Conservation (phyloP, 306 rosid genomes). For the Lathyrus sativus region DNA sequence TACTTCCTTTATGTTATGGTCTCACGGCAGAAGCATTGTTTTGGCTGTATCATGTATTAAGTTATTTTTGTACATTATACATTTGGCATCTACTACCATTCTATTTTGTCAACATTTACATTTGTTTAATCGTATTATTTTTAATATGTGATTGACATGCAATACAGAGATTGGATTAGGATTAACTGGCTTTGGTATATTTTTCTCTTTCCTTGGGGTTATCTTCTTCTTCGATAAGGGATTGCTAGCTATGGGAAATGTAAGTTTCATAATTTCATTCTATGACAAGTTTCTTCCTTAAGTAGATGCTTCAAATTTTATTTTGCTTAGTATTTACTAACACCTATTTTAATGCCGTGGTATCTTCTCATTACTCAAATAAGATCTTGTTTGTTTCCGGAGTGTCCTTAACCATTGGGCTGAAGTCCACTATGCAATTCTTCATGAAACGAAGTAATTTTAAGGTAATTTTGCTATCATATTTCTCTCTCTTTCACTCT, state of each 20-base stretch:
- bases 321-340: conserved; percentile 22
- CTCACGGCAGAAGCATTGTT: conserved; percentile 26
- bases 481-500: conserved; percentile 25
- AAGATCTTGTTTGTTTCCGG: conserved; percentile 96
- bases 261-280: conserved; percentile 52
- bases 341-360: background rate
- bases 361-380: conserved; percentile 37
- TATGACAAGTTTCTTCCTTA: conserved; percentile 24
- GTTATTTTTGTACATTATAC: conserved; percentile 10
- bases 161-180: conserved; percentile 93
- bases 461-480: conserved; percentile 53
- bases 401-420: conserved; percentile 85
- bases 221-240: conserved; percentile 95
- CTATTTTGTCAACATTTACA: conserved; percentile 4
- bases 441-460: conserved; percentile 89
- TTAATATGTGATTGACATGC: conserved; percentile 42
- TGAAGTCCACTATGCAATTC: conserved; percentile 87
- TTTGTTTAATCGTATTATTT: conserved; percentile 12
- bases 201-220: conserved; percentile 86
- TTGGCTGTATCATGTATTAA: conserved; percentile 3
- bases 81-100: conserved; percentile 24
- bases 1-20: conserved; percentile 26
- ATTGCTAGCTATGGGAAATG: conserved; percentile 96
- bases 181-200: conserved; percentile 88
- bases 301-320: conserved; percentile 18